Conservation (phyloP, 176 grass and related monocot genomes). For the Ampelocalamus luodianensis region DNA sequence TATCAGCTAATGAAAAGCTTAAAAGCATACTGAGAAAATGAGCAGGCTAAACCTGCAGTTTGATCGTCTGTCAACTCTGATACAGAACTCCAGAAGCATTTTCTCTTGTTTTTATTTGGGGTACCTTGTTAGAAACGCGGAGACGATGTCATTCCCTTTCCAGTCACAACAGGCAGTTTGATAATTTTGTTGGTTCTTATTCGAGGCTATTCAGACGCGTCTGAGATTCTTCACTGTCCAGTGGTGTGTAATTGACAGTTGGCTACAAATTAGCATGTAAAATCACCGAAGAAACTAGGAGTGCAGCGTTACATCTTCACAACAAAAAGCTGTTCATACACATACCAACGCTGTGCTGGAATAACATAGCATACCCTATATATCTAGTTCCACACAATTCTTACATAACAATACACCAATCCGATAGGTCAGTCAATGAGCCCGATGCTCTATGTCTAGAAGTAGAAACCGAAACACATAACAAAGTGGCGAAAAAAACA, state of each 20-base stretch:
- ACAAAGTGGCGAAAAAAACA: not conserved
- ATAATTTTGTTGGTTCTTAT: not conserved
- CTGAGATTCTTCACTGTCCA: not conserved
- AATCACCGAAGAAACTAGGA: not conserved
- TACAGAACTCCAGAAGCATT: not conserved
- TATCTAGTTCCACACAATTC: slow-evolving; percentile 25
- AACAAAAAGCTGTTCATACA: not conserved
- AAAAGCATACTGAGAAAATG: slow-evolving; percentile 57
- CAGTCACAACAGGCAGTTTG: not conserved
- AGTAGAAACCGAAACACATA: slow-evolving; percentile 4
- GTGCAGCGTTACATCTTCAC: not conserved
- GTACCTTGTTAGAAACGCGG: not conserved
- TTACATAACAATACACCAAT: slow-evolving; percentile 40
- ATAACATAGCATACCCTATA: not conserved
- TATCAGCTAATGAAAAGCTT: slow-evolving; percentile 80
- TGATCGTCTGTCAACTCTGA: not conserved
- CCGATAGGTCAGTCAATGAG: not conserved
- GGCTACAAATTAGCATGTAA: no score
- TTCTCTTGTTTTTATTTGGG: not conserved
- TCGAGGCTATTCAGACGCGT: not conserved
- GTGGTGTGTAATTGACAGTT: not conserved
- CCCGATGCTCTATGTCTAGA: not conserved
- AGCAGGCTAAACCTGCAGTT: not conserved
- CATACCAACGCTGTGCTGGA: not conserved
- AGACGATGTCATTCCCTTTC: not conserved